Base-by-base conservation (phyloP, 140 eudicot species). In the Cichorium intybus region DNA sequence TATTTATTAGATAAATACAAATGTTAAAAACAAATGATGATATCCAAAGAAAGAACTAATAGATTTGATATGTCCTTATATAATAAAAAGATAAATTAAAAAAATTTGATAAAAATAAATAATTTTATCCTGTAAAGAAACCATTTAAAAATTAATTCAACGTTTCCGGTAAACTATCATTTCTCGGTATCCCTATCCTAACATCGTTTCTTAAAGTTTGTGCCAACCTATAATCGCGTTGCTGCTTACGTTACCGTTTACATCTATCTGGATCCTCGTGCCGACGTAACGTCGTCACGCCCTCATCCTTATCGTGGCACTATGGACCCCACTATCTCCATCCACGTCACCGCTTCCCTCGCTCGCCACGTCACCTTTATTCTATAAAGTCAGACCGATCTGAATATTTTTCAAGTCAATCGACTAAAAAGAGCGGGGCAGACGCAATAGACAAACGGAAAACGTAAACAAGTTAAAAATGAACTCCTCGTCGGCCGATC, bases 401-500 rank as follows among this genome's bases (percentile, higher is more conserved):
- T 64, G 5, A 27, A 4, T 48, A 1, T 17, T 57, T 18, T 48
- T 24, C 24, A 63, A 63, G 57, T 39, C 61, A 56, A 56, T 56
- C 34, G 24, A 48, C 54, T 48, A 29, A 56, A 56, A 56, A 56
- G 62, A 29, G 62, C 45, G 62, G 45, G 24, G 7, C n/a, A 29
- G 57, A 11, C 59, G 47, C 62, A 56, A 57, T 1, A 6, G 26
- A 18, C 26, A 34, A 56, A 58, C 28, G 27, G 64, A 33, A 27
- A 27, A 45, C 69, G 69, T 63, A 46, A 54, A 65, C 43, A 56
- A 63, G 29, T 22, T 27, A 54, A 69, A 61, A 70, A 84, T 77
- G 86, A 55, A 52, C 62, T 66, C 65, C 47, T 18, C 18, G 11
- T 15, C 77, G 10, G 79, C 83, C 41, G 89, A 84, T 76, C 90